A percentile compares a stretch with the other conserved stretches of the same genome.
These are phyloP conservation scores for Wilcoxina mikolae DNA, from an alignment of 495 filamentous ascomycete genomes.

Conservation along the genomic window DNA sequence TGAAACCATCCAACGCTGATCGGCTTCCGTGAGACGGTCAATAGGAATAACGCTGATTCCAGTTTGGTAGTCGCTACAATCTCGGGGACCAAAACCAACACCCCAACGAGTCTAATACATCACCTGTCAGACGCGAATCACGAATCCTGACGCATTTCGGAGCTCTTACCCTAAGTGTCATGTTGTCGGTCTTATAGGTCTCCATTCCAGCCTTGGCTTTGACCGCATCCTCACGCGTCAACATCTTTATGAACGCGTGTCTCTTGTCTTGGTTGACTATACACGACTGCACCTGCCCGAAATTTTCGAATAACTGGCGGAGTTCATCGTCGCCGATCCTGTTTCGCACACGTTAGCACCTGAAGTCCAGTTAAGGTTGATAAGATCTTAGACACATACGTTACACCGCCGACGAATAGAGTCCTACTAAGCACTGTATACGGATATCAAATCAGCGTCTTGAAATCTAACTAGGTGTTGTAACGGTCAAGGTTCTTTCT, in stretches of 20 bases:
- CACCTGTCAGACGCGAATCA: constrained; percentile 6
- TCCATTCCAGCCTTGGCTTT: constrained; percentile 85
- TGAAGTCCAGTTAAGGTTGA: constrained; percentile 1
- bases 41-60: constrained; percentile 91
- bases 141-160: constrained; percentile 19
- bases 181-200: constrained; percentile 50
- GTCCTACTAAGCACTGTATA: constrained; percentile 72
- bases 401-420: constrained; percentile 91
- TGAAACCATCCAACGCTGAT: constrained; percentile 92
- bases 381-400: constrained; percentile 40
- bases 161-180: constrained; percentile 61
- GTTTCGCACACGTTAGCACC: constrained; percentile 11
- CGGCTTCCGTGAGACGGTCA: constrained; percentile 80
- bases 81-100: constrained; percentile 90
- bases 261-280: constrained; percentile 96
- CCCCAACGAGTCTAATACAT: constrained; percentile 79
- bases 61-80: constrained; percentile 89
- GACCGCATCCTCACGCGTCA: constrained; percentile 69
- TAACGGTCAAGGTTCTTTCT: not conserved
- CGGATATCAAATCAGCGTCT: constrained; percentile 4
- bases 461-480: not conserved
- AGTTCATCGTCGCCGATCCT: constrained; percentile 70
- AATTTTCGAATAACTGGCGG: constrained; percentile 58
- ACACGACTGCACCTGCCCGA: constrained; percentile 82
- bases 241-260: constrained; percentile 98